A percentile compares a stretch with the other conserved stretches of the same genome.
These are phyloP conservation scores for Dipteronia sinensis DNA, from an alignment of 345 rosid genomes.

Conservation along the genomic window DNA sequence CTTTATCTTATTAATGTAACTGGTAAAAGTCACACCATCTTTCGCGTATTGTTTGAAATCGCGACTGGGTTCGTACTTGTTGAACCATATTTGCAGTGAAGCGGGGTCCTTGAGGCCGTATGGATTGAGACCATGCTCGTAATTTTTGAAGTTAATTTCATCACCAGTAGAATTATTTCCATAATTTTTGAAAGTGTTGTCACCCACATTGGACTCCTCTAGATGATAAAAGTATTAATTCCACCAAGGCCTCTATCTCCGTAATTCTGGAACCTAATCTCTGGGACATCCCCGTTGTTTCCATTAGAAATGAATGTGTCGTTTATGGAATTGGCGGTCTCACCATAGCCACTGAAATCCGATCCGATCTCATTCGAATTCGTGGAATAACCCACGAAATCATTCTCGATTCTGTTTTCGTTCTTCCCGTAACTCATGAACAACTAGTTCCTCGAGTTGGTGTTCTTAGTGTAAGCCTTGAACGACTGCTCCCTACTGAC, in stretches of 20 bases:
- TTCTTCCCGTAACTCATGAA: constrained; percentile 71
- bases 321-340: constrained; percentile 49
- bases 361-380: constrained; percentile 57
- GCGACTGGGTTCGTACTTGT: neutral
- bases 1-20: neutral
- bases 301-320: constrained; percentile 75
- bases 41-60: neutral
- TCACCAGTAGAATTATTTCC: constrained; percentile 51
- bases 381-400: constrained; percentile 53
- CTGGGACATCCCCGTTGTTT: constrained; percentile 56
- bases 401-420: constrained; percentile 59
- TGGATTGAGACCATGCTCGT: constrained; percentile 30
- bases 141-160: constrained; percentile 46
- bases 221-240: constrained; percentile 44
- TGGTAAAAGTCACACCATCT: neutral
- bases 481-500: constrained; percentile 55
- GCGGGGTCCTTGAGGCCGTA: neutral
- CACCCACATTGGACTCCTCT: constrained; percentile 63
- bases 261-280: constrained; percentile 62
- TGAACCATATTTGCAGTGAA: neutral
- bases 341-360: constrained; percentile 62
- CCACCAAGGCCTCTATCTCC: constrained; percentile 51
- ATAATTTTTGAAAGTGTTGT: constrained; percentile 62
- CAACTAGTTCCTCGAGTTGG: constrained; percentile 64
- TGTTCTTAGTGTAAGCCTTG: constrained; percentile 41